phyloP scores from a whole-genome alignment of 208 protist species.

The Tetramitus jugosus region DNA sequence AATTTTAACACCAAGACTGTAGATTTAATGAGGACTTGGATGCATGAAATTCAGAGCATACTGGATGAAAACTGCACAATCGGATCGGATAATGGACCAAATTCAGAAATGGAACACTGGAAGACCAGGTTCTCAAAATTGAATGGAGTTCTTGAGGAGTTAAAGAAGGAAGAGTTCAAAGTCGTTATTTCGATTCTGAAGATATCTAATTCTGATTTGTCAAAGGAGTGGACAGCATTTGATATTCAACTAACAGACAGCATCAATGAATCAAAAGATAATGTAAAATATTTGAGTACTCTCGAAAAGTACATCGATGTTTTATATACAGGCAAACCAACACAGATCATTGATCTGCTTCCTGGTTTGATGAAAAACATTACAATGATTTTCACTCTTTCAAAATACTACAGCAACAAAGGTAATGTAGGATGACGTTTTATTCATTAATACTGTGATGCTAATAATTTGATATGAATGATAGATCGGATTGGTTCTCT shows the following conservation, averaged over 20 bases:
- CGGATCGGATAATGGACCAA: slow-evolving; percentile 67
- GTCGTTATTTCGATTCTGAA: slow-evolving; percentile 64
- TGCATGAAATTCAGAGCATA: slow-evolving; percentile 25
- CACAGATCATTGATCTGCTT: slow-evolving; percentile 80
- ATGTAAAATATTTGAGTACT: slow-evolving; percentile 90
- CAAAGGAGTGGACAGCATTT: slow-evolving; percentile 72
- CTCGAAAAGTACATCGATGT: slow-evolving; percentile 92
- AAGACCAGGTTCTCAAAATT: slow-evolving; percentile 77
- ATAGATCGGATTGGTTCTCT: slow-evolving; percentile 92
- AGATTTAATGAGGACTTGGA: slow-evolving; percentile 31
- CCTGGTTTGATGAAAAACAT: slow-evolving; percentile 87
- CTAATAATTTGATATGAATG: too few species aligned
- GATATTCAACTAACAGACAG: slow-evolving; percentile 81
- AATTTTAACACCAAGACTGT: too few species aligned
- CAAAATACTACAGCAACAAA: slow-evolving; percentile 82
- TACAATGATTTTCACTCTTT: slow-evolving; percentile 91
- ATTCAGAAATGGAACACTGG: slow-evolving; percentile 87
- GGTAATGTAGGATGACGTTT: too few species aligned
- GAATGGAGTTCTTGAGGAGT: slow-evolving; percentile 59
- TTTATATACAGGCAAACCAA: slow-evolving; percentile 78
- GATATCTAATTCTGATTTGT: slow-evolving; percentile 70
- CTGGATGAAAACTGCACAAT: slow-evolving; percentile 11
- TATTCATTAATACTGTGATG: too few species aligned
- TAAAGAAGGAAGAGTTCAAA: slow-evolving; percentile 67
- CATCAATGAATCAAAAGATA: slow-evolving; percentile 94